Evolutionary conservation across 169 alveolate genomes (phyloP).

Genomic region (Cryptosporidium baileyi): DNA sequence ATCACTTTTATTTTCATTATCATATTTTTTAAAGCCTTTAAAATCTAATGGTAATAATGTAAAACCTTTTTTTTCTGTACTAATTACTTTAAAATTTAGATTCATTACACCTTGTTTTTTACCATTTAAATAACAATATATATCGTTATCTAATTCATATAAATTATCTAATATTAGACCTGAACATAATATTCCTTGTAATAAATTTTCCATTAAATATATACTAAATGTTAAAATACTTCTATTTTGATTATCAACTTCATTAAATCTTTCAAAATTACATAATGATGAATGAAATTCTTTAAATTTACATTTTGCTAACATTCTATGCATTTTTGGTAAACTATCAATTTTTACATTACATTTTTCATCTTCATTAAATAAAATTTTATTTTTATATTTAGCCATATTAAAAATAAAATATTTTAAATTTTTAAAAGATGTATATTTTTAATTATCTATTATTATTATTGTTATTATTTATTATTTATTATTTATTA

Average conservation of each 20-base stretch:
- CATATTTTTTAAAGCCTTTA: background rate
- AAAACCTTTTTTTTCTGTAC: constrained; percentile 36
- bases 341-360: background rate
- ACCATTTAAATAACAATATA: constrained; percentile 1
- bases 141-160: constrained; percentile 29
- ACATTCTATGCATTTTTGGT: constrained; percentile 47
- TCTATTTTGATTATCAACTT: constrained; percentile 3
- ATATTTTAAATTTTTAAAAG: too few species aligned
- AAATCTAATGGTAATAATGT: constrained; percentile 46
- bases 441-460: too few species aligned
- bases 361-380: background rate
- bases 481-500: background rate
- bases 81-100: constrained; percentile 30
- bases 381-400: too few species aligned
- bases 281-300: constrained; percentile 43
- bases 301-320: constrained; percentile 16
- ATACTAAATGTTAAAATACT: constrained; percentile 31
- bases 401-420: too few species aligned
- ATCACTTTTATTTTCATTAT: background rate
- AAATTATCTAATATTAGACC: constrained; percentile 23
- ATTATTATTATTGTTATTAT: background rate
- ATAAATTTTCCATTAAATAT: constrained; percentile 10
- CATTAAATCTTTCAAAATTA: constrained; percentile 5
- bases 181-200: constrained; percentile 21
- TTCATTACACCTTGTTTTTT: constrained; percentile 11